These are phyloP conservation scores for Bigelowiella natans DNA, from an alignment of 78 protist genomes.

Conservation along the genomic window DNA sequence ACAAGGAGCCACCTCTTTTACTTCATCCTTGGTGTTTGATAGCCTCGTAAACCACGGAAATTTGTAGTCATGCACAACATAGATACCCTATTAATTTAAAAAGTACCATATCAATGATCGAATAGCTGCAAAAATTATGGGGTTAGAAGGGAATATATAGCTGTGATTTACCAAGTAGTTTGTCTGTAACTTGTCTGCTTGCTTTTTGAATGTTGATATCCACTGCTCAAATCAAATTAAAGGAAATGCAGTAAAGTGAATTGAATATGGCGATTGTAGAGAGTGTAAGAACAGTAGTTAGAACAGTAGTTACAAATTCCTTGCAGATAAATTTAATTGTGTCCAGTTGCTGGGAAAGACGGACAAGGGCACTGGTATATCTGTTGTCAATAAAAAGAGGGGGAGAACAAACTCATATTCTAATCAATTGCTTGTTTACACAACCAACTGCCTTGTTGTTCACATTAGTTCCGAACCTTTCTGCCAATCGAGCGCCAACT, in stretches of 20 bases:
- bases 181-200: background rate
- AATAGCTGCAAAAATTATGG: background rate
- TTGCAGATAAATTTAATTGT: background rate
- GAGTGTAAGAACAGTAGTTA: no score
- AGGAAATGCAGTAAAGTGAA: no score
- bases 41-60: background rate
- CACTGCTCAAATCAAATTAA: no score
- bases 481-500: background rate
- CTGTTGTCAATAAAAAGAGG: background rate
- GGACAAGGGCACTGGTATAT: background rate
- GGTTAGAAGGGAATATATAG: background rate
- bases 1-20: background rate
- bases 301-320: background rate
- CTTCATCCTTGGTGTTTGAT: background rate
- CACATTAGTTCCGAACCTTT: no score
- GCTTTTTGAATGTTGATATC: background rate
- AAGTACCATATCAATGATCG: background rate
- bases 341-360: background rate
- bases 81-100: background rate
- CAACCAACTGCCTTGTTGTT: no score
- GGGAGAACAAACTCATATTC: background rate
- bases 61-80: background rate
- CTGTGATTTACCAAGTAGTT: background rate
- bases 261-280: no score
- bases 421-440: background rate